phyloP scores from a whole-genome alignment of 2,329 filamentous ascomycete species.

The Elsinoe australis region DNA sequence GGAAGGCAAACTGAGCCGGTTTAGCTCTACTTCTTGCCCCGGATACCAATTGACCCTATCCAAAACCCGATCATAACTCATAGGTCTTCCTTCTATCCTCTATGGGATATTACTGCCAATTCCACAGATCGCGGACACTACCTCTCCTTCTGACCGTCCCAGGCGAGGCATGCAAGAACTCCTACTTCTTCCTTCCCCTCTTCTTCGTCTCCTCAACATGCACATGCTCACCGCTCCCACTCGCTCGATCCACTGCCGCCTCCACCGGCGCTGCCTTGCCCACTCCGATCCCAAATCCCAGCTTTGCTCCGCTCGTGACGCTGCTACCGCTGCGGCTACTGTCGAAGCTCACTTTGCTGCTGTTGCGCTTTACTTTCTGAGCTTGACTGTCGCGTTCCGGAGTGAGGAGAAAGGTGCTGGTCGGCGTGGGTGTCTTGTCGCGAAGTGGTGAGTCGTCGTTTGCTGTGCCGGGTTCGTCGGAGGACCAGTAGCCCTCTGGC shows the following conservation, averaged over 20 bases:
- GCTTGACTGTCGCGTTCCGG: not conserved
- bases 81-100: not conserved
- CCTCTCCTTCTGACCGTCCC: not conserved
- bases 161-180: conserved; percentile 5
- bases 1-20: too few species aligned
- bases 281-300: conserved; percentile 15
- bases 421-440: conserved; percentile 4
- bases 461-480: not conserved
- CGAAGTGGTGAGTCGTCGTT: conserved; percentile 4
- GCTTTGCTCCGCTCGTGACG: conserved; percentile 16
- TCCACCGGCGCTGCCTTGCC: conserved; percentile 17
- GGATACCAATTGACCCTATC: too few species aligned
- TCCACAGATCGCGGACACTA: not conserved
- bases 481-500: conserved; percentile 15
- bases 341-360: conserved; percentile 19
- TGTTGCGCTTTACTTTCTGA: conserved; percentile 11
- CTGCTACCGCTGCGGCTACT: conserved; percentile 17
- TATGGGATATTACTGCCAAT: too few species aligned
- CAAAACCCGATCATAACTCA: not conserved
- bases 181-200: conserved; percentile 18
- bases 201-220: conserved; percentile 15
- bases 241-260: conserved; percentile 17
- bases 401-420: conserved; percentile 7
- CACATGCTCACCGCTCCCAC: conserved; percentile 6
- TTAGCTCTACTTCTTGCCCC: too few species aligned